Conservation (phyloP, 192 early-diverging fungal genomes). For the Coemansia erecta region DNA sequence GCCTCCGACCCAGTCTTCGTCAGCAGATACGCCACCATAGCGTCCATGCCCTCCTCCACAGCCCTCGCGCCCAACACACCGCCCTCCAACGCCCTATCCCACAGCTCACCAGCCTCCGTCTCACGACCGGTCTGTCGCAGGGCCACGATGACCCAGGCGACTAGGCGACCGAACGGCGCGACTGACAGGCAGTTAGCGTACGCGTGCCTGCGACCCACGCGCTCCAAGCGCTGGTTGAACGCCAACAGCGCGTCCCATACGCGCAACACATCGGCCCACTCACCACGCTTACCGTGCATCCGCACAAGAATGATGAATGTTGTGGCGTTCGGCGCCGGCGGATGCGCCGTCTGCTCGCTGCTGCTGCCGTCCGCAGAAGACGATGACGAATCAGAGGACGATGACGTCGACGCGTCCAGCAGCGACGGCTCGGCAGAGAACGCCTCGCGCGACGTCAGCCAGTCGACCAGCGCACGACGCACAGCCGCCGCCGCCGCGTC, state of each 20-base stretch:
- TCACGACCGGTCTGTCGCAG: constrained; percentile 1
- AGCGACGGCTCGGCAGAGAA: constrained; percentile 27
- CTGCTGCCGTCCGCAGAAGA: no score
- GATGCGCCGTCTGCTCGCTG: no score
- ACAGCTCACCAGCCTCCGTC: constrained; percentile 16
- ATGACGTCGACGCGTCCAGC: no score
- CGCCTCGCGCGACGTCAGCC: constrained; percentile 31
- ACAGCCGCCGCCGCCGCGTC: no score
- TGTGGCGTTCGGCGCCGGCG: constrained; percentile 31
- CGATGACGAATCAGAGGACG: no score
- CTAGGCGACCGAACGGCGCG: constrained; percentile 26
- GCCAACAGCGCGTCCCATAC: constrained; percentile 18
- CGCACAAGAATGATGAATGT: constrained; percentile 39
- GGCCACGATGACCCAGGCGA: constrained; percentile 31
- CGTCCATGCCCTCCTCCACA: no score
- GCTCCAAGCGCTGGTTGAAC: constrained; percentile 18
- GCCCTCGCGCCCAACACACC: no score
- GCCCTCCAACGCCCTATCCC: constrained; percentile 30
- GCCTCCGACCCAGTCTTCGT: no score
- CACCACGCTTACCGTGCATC: constrained; percentile 11
- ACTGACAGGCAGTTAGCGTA: constrained; percentile 7
- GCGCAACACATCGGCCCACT: constrained; percentile 21
- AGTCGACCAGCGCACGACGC: constrained; percentile 23
- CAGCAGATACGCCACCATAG: no score
- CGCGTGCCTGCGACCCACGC: neutral